Percentiles rank a stretch among this genome's conserved stretches.
Evolutionary conservation across 2,329 filamentous ascomycete species (phyloP).

Genomic region (Phialemonium atrogriseum): DNA sequence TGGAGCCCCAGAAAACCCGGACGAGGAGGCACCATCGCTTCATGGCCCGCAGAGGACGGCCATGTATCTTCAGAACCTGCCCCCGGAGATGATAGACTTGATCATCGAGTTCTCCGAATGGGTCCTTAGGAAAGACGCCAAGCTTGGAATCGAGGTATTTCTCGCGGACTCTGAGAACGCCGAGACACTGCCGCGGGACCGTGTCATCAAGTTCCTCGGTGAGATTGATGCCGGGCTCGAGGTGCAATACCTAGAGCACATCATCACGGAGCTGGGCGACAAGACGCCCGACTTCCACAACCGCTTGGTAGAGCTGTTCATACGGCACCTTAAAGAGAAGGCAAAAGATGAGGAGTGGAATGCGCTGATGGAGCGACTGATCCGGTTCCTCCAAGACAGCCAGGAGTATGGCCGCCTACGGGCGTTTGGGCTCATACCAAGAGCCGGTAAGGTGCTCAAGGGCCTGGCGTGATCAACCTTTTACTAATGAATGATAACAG

Average conservation of each 20-base stretch:
- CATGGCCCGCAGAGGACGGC: slow-evolving; percentile 79
- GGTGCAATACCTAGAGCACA: slow-evolving; percentile 78
- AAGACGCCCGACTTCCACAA: slow-evolving; percentile 82
- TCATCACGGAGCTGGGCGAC: slow-evolving; percentile 82
- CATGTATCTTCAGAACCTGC: slow-evolving; percentile 80
- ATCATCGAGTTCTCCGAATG: slow-evolving; percentile 88
- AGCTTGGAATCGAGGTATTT: slow-evolving; percentile 86
- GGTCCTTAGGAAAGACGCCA: slow-evolving; percentile 66
- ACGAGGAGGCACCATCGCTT: slow-evolving; percentile 47
- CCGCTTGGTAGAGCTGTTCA: slow-evolving; percentile 60
- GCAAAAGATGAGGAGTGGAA: slow-evolving; percentile 39
- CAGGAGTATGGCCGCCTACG: slow-evolving; percentile 71
- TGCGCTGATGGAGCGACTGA: slow-evolving; percentile 55
- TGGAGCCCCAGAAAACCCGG: slow-evolving; percentile 49
- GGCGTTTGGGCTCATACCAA: slow-evolving; percentile 69
- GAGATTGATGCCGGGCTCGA: slow-evolving; percentile 64
- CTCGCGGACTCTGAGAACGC: slow-evolving; percentile 90
- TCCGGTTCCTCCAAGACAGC: slow-evolving; percentile 68
- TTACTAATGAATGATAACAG: slow-evolving; percentile 31
- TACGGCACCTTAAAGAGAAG: slow-evolving; percentile 47
- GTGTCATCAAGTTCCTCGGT: slow-evolving; percentile 66
- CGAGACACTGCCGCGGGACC: slow-evolving; percentile 73
- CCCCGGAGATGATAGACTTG: slow-evolving; percentile 80
- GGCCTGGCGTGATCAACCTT: background rate
- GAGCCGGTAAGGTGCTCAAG: slow-evolving; percentile 54